Percentiles rank a stretch among this genome's conserved stretches.
Evolutionary conservation across 108 stramenopile genomes (phyloP).

Genomic region (Poteriospumella lacustris): DNA sequence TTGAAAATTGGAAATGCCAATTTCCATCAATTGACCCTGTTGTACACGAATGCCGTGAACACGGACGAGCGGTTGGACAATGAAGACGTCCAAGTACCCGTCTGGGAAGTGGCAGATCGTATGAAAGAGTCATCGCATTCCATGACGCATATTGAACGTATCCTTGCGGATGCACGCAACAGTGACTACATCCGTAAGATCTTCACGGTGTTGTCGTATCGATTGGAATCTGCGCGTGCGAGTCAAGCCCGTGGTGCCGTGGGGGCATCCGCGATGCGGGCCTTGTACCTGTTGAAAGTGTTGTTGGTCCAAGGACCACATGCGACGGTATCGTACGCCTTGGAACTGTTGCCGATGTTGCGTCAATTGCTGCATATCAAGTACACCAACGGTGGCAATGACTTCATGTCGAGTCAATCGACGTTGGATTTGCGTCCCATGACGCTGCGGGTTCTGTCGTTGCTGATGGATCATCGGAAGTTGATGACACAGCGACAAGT

Average conservation of each 20-base stretch:
- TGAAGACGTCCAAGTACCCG: not conserved
- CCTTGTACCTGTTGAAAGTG: not conserved
- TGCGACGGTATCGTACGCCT: not conserved
- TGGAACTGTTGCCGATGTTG: not conserved
- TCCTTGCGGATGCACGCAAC: not conserved
- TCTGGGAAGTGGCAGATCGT: not conserved
- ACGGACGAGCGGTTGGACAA: not conserved
- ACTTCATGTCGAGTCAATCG: not conserved
- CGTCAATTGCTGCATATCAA: not conserved
- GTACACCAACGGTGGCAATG: not conserved
- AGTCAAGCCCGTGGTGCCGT: not conserved
- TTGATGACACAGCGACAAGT: not conserved
- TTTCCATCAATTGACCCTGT: too few species aligned
- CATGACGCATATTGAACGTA: not conserved
- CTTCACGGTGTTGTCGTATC: not conserved
- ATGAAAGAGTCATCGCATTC: not conserved
- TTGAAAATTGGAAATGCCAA: too few species aligned
- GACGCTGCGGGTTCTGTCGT: not conserved
- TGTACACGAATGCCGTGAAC: too few species aligned
- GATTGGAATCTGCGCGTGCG: not conserved
- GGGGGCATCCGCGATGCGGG: not conserved
- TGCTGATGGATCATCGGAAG: not conserved
- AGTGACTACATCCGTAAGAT: not conserved
- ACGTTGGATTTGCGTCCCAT: not conserved
- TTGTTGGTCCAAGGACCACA: constrained; percentile 11